Base-by-base conservation (phyloP, 2,329 filamentous ascomycete genomes). In the Trichoderma sp. region DNA sequence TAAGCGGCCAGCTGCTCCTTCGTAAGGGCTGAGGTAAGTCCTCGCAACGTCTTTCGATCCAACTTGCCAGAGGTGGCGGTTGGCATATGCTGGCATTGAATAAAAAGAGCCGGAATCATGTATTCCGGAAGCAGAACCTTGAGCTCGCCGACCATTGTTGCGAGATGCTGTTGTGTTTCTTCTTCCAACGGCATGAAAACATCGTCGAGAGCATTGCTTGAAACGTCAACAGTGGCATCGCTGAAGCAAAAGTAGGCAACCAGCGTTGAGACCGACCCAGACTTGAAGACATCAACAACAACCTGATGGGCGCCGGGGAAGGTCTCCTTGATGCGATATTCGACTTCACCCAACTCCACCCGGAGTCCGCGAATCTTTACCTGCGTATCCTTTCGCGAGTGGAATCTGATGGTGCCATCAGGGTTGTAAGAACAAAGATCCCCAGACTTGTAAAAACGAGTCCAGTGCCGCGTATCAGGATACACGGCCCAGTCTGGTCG, bases 31-130 rank as follows among this genome's bases (percentile, higher is more conserved):
- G 39, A 39, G 15, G 48, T 63, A 10, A 56, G 54, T 14, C 19
- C 17, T 50, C 19, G 51, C 21, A 41, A n/a, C 19, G 6, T 45
- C 30, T 57, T 56, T 15, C 66, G 41, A 30, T 67, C 56, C 10
- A 64, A 15, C 21, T 67, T 67, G 21, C 64, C 64, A 39, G 64
- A 64, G 3, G 52, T 41, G 14, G 52, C 50, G 56, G 58, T 41
- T 30, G 63, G 58, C 41, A 65, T 64, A 19, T 44, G 50, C 1
- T 50, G 59, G 30, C 41, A 43, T 21, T 47, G 24, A 24, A 66
- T 64, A 15, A 67, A 44, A 17, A 66, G 64, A 12, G 57, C 21
- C 2, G 66, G 66, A 43, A 68, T 30, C 66, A 68, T 68, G 34
- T 68, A 66, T 12, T 50, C 39, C 10, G 66, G 54, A 10, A 67